Evolutionary conservation across 2,329 filamentous ascomycete genomes (phyloP), one percentile per base, ranked within the genome.

Genomic region (Venturiaceae sp.): DNA sequence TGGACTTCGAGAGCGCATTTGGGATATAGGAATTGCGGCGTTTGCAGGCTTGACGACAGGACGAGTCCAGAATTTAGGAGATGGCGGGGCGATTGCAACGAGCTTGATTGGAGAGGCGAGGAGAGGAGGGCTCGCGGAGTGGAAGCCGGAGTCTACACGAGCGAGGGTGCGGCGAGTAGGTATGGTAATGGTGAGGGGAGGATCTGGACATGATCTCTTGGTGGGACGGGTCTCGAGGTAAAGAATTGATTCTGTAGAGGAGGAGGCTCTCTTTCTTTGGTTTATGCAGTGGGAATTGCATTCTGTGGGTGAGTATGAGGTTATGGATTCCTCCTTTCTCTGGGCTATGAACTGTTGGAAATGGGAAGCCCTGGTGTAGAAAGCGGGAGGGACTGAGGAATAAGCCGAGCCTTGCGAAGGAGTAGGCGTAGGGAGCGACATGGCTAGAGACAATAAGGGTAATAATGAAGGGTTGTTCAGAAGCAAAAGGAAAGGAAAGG

Each of bases 1-100:
- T 11, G 52, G 52, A 32, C 36, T 54, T 54, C 52, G 52, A 36
- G 52, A 54, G 52, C 52, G 52, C 14, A 36, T 54, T n/a, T 39
- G 52, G 5, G 33, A 54, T 5, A 54, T 14, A 2, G 33, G 32
- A 7, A 54, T 36, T 7, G 52, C 32, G 14, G 52, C 19, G 11
- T 36, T 54, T 5, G n/a, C 23, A 32, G 36, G 52, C 52, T 44
- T 44, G 23, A 41, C 26, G 47, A 30, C 44, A 50, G 44, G 44
- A 50, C 44, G 44, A n/a, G 26, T 30, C 44, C 44, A 50, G 6
- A 50, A 50, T 16, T 30, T 50, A 26, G 44, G 44, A 30, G 44
- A 50, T 13, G 44, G 44, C 13, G 44, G 44, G n/a, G 44, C 13
- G 13, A n/a, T 4, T 3, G 44, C 23, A 3, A 50, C 11, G 44